Evolutionary conservation across 192 early-diverging fungal species (phyloP), one percentile per base, ranked within the genome.

Genomic region (Mortierella alpina): DNA sequence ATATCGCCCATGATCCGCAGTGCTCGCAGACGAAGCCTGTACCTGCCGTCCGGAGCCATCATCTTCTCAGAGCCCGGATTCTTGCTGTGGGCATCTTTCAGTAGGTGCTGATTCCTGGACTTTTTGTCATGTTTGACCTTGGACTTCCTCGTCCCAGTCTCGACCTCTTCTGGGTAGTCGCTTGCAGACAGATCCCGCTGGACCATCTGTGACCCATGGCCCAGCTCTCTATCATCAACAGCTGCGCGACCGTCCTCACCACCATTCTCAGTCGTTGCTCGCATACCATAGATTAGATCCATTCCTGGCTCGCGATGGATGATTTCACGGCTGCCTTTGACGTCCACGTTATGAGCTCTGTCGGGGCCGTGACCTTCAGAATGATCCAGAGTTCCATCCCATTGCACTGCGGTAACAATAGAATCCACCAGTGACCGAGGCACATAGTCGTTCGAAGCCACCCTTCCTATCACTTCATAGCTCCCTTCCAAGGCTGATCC

Each of bases 271-370:
- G 60, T 50, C 13, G 50, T 40, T 0, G 68, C 68, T 15, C 63
- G 50, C 75, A 78, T 78, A 11, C 68, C 75, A 60, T 78, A 66
- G 17, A 78, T 64, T 15, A 71, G 49, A 53, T 71, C 57, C 50
- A 65, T 46, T 0, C 68, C 75, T 6, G 68, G 68, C 31, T 39
- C 23, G 7, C 22, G 68, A 18, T 64, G 72, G 44, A 59, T 54
- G 47, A 65, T 11, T 10, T 73, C 56, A 5, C 31, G 20, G 14
- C 31, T 31, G 31, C 31, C 31, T 31, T 31, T 31, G 31, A 3
- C 51, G 4, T 63, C 42, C 48, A 44, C 50, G 2, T 6, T 6
- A 11, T 39, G 9, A 4, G 31, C 46, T 12, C 41, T 54, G 20
- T 18, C 39, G n/a, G 14, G 4, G 7, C 66, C 49, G 7, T 18